These are phyloP conservation scores for Saccharomycopsis amapae DNA, from an alignment of 805 yeast species.

Conservation along the genomic window DNA sequence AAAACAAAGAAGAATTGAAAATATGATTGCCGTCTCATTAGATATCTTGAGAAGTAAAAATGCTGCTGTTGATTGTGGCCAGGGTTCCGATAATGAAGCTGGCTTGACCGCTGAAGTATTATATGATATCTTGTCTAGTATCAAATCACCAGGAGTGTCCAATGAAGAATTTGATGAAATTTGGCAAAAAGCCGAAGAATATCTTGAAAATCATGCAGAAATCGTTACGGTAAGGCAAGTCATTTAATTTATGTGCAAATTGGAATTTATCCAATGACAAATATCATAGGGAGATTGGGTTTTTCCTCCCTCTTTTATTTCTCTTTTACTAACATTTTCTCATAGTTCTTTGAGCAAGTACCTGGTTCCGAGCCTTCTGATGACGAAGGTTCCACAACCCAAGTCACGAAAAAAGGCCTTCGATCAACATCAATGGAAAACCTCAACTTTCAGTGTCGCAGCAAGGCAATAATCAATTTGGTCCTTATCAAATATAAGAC, in stretches of 20 bases:
- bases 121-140: constrained; percentile 41
- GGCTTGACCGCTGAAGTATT: constrained; percentile 46
- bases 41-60: constrained; percentile 59
- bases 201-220: constrained; percentile 60
- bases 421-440: constrained; percentile 67
- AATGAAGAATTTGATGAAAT: constrained; percentile 66
- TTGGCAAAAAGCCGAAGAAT: constrained; percentile 59
- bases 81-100: constrained; percentile 40
- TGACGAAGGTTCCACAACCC: constrained; percentile 22
- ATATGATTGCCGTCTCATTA: constrained; percentile 59
- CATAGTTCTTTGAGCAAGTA: constrained; percentile 13
- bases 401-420: constrained; percentile 40
- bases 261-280: neutral
- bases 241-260: constrained; percentile 20
- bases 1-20: constrained; percentile 58
- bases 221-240: constrained; percentile 70
- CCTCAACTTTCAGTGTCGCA: constrained; percentile 49
- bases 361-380: constrained; percentile 14
- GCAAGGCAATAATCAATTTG: constrained; percentile 44
- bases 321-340: constrained; percentile 3
- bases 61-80: constrained; percentile 58
- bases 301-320: too few species aligned
- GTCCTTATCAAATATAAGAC: constrained; percentile 28
- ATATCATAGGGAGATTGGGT: too few species aligned
- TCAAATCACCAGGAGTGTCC: constrained; percentile 35